Conservation (phyloP, 2,329 filamentous ascomycete genomes). For the Ophiostoma sp. region DNA sequence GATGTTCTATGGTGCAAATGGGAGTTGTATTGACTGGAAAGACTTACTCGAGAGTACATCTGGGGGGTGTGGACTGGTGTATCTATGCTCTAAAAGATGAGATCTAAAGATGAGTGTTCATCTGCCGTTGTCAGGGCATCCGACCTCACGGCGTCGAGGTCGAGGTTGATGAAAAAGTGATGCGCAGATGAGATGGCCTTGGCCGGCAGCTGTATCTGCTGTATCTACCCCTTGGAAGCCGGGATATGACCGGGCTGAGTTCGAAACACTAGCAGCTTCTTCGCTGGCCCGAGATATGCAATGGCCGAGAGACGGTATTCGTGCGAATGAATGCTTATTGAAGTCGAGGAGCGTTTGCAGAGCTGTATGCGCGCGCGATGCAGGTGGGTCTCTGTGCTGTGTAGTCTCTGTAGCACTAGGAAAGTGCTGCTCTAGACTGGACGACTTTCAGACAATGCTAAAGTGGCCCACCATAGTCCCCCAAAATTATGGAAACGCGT, state of each 20-base stretch:
- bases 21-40: not conserved
- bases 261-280: not conserved
- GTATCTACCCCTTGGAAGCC: not conserved
- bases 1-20: not conserved
- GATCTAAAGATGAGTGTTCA: not conserved
- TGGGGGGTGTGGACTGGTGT: not conserved
- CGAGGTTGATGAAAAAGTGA: not conserved
- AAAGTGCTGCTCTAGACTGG: not conserved
- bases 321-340: not conserved
- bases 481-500: not conserved
- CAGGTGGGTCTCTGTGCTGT: not conserved
- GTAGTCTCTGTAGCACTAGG: not conserved
- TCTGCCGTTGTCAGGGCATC: not conserved
- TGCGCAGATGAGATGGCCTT: not conserved
- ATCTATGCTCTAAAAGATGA: not conserved
- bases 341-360: not conserved
- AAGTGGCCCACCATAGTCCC: not conserved
- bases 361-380: not conserved
- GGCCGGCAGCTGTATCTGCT: not conserved
- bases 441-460: not conserved
- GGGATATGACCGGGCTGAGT: not conserved
- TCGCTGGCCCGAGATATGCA: not conserved
- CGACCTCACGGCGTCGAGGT: not conserved
- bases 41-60: constrained; percentile 10
- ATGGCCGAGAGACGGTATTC: not conserved